Percentiles rank a stretch among this genome's conserved stretches.
phyloP scores from a whole-genome alignment of 1,284 basidiomycete species.

The Cutaneotrichosporon arboriforme region DNA sequence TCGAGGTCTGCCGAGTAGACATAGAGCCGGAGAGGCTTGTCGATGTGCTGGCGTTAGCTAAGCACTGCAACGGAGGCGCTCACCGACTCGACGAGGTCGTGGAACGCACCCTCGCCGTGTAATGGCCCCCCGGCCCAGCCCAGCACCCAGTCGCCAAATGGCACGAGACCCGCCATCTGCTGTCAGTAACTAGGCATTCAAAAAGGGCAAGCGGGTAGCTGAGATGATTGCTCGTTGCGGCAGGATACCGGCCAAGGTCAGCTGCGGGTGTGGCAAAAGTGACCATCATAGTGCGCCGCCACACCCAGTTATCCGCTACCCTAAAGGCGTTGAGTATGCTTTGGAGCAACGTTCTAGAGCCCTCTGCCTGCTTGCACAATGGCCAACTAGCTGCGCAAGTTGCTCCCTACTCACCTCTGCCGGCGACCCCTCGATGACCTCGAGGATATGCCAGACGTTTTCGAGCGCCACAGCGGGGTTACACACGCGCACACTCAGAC shows the following conservation, averaged over 20 bases:
- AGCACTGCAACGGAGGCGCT: background rate
- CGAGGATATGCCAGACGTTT: slow-evolving; percentile 96
- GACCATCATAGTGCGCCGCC: too few species aligned
- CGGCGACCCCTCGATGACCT: slow-evolving; percentile 91
- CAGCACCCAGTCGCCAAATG: slow-evolving; percentile 81
- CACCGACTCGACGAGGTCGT: slow-evolving; percentile 89
- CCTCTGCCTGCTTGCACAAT: background rate
- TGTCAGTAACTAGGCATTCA: slow-evolving; percentile 2
- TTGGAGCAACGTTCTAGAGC: background rate
- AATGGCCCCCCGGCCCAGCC: slow-evolving; percentile 94
- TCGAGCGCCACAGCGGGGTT: slow-evolving; percentile 79
- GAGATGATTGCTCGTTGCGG: too few species aligned
- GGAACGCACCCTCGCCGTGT: slow-evolving; percentile 91
- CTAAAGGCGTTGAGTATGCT: too few species aligned
- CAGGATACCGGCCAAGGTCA: too few species aligned
- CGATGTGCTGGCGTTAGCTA: slow-evolving; percentile 64
- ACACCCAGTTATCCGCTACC: too few species aligned
- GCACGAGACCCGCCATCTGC: slow-evolving; percentile 59
- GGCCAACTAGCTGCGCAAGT: background rate
- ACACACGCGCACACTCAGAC: slow-evolving; percentile 86
- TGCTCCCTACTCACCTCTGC: slow-evolving; percentile 58
- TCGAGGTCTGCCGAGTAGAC: slow-evolving; percentile 42
- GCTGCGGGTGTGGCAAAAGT: too few species aligned
- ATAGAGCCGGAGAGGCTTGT: slow-evolving; percentile 53
- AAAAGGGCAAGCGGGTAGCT: too few species aligned